Evolutionary conservation across 1,284 basidiomycete species (phyloP), one percentile per base, ranked within the genome.

Genomic region (Naganishia sp.): DNA sequence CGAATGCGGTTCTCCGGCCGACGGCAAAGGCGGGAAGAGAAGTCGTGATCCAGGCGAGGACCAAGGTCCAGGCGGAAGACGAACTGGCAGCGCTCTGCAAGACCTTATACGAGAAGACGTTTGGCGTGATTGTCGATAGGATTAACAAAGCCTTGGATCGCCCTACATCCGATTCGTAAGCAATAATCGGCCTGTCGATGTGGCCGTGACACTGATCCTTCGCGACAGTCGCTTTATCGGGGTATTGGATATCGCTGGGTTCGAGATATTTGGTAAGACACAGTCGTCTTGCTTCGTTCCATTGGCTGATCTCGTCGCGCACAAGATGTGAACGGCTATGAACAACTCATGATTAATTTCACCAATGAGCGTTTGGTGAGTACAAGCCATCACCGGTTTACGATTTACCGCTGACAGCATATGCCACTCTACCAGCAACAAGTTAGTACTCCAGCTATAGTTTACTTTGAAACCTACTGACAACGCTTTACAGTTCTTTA

Each of bases 331-430:
- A 94, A 94, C 77, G 89, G 89, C 15, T 99, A 99, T 78, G 96
- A 99, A 76, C 96, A 99, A 79, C 86, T 99, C 28, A 87, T 96
- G 73, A 99, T 99, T 86, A 99, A 99, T 78, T 97, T 93, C 77
- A 99, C 96, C 50, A 99, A 99, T 82, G 94, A 97, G 83, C 94
- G 90, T 76, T 85, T 97, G 76, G 74, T 75, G 49, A 53, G 72
- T 66, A 25, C 2, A 16, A 28, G 43, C 28, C 7, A 6, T 39
- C 18, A 3, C 15, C 6, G 36, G 16, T 39, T 9, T 16, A 16
- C 6, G 16, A 11, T 43, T 39, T 23, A 45, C 52, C 49, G 49
- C 15, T 45, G 49, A 36, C 25, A n/a, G 13, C 15, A 18, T 36
- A 2, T 53, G 9, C 31, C 23, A 21, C 25, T 43, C 21, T 36